Base-by-base conservation (phyloP, 2,329 filamentous ascomycete genomes). In the Pseudogymnoascus sp. region DNA sequence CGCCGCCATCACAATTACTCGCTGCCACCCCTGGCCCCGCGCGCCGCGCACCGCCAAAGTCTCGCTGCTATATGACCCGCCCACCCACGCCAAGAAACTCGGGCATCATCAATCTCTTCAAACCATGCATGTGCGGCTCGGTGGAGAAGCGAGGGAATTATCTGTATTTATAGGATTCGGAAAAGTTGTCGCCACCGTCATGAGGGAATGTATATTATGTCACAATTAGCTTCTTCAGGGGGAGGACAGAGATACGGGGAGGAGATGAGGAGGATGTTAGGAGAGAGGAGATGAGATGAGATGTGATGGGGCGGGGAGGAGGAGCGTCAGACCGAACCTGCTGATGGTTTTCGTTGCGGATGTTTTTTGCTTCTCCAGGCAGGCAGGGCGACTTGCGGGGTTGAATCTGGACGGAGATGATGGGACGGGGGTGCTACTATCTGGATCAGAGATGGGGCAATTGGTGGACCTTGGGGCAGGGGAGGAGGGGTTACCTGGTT, bases 101-200 rank as follows among this genome's bases (percentile, higher is more conserved):
- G 45, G 45, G 10, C n/a, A 6, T 47, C 21, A 54, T 8, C 23
- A 10, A 10, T 42, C 29, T 31, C 10, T 31, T 26, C n/a, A 54
- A 54, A 3, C 21, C 36, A 42, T 42, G n/a, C n/a, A 47, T 26
- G 42, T 21, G 26, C 12, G 45, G 14, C 45, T 4, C 11, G 18
- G 40, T 5, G 23, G 14, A 54, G 45, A 23, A 54, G 45, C 23
- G 45, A 29, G 45, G 29, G 45, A 16, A 54, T 7, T 54, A 54
- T 54, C 45, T 54, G 45, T 54, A 54, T 54, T 54, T 29, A 54
- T 54, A 54, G 45, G 45, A 54, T 54, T 54, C 45, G 45, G 45
- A 31, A 54, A 54, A 54, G 45, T 54, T 31, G 23, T 54, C 23
- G 23, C 18, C 45, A 16, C 10, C 45, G 45, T 16, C 23, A 54